These are phyloP conservation scores for Biscogniauxia sp. DNA, from an alignment of 2,329 filamentous ascomycete genomes.

Conservation along the genomic window DNA sequence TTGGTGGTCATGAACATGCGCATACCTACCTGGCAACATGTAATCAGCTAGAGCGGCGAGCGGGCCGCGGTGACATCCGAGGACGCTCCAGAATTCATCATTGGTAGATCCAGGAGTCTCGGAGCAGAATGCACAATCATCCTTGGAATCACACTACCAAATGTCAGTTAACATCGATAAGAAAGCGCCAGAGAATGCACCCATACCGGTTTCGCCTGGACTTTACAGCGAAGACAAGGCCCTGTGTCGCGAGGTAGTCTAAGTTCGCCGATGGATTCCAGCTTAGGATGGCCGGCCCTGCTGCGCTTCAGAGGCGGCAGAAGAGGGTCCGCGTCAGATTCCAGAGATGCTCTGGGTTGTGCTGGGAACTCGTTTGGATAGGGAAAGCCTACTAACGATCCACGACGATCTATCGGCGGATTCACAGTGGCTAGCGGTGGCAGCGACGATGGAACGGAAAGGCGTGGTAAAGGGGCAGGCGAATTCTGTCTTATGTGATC, in stretches of 20 bases:
- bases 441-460: conserved; percentile 33
- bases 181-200: neutral
- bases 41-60: conserved; percentile 47
- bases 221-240: conserved; percentile 52
- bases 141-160: conserved; percentile 50
- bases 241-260: conserved; percentile 46
- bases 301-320: conserved; percentile 55
- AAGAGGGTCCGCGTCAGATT: conserved; percentile 49
- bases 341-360: conserved; percentile 39
- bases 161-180: conserved; percentile 18
- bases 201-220: conserved; percentile 45
- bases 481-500: conserved; percentile 37
- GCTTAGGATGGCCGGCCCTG: conserved; percentile 49
- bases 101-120: conserved; percentile 36
- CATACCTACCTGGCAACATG: conserved; percentile 47
- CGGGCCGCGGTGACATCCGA: conserved; percentile 52
- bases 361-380: conserved; percentile 40
- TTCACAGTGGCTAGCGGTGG: conserved; percentile 35
- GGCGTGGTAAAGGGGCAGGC: conserved; percentile 41
- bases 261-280: conserved; percentile 58
- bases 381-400: conserved; percentile 40
- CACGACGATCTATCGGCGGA: conserved; percentile 39
- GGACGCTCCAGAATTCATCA: conserved; percentile 45
- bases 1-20: neutral
- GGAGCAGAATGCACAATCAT: conserved; percentile 48